Conservation (phyloP, 495 filamentous ascomycete species). For the Tricharina praecox region DNA sequence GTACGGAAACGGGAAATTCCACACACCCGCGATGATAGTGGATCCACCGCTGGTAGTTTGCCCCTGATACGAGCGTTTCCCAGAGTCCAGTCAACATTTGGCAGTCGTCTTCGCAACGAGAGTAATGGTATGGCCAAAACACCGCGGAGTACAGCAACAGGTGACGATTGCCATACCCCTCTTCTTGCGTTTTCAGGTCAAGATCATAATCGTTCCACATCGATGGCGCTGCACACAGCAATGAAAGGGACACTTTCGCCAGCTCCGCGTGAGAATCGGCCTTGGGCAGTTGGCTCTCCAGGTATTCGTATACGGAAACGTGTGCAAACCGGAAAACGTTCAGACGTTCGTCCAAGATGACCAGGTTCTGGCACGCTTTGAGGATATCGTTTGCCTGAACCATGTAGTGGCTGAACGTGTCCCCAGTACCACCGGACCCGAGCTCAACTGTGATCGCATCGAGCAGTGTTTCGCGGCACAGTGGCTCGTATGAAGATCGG, state of each 20-base stretch:
- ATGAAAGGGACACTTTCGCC: not conserved
- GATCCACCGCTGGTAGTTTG: not conserved
- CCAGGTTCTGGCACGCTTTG: slow-evolving; percentile 15
- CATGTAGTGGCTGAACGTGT: too few relatives aligned
- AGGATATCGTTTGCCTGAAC: not conserved
- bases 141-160: slow-evolving; percentile 2
- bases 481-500: not conserved
- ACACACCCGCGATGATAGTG: not conserved
- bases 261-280: not conserved
- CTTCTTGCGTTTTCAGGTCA: not conserved
- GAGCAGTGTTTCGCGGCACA: not conserved
- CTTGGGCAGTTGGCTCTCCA: not conserved
- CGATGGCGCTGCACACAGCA: not conserved
- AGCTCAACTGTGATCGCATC: not conserved
- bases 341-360: slow-evolving; percentile 13
- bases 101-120: not conserved
- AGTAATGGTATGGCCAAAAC: not conserved
- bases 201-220: not conserved
- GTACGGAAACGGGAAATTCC: not conserved
- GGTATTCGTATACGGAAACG: slow-evolving; percentile 24
- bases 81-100: not conserved
- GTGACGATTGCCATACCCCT: not conserved
- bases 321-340: slow-evolving; percentile 25
- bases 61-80: not conserved
- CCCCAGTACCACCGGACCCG: not conserved